Base-by-base conservation (phyloP, 116 monocot species). In the Zostera marina region DNA sequence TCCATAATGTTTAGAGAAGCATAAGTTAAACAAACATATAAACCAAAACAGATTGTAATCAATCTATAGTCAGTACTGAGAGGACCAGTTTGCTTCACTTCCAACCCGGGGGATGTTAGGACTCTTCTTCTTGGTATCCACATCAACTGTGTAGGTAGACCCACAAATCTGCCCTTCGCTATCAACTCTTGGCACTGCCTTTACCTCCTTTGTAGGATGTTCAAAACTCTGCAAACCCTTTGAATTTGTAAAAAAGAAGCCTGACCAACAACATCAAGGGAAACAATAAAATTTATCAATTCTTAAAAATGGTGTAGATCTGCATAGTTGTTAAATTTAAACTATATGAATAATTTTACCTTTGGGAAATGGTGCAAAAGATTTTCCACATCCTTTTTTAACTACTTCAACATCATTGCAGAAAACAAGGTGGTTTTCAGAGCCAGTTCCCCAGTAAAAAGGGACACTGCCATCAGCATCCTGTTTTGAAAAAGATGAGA, bases 341-440 rank as follows among this genome's bases (percentile, higher is more conserved):
- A n/a, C n/a, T n/a, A n/a, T n/a, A n/a, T n/a, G n/a, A n/a, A n/a
- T n/a, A n/a, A n/a, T n/a, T n/a, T 61, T 74, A 98, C 96, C 90
- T 98, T 86, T 98, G n/a, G 96, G 96, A 61, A 98, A 90, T n/a
- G 83, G 83, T 8, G 96, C 85, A 67, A 78, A 98, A 13, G 96
- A 98, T 63, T 86, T 98, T 20, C 90, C 86, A 52, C 96, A 98
- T 8, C 72, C 74, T 45, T 74, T 76, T 44, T 85, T 86, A 6
- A 98, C 48, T 12, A 79, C 55, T n/a, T 83, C 86, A 3, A 51
- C 74, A 66, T 98, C 86, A 56, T 98, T 77, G 26, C 76, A 85
- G 52, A 98, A 66, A 9, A 90, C 65, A 32, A 98, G 73, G 44
- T 68, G 82, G 9, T 59, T 76, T 52, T 78, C 85, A 12, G 76